Percentiles rank a stretch among this genome's conserved stretches.
Evolutionary conservation across 2,329 filamentous ascomycete species (phyloP).

Genomic region (Clarireedia sp.): DNA sequence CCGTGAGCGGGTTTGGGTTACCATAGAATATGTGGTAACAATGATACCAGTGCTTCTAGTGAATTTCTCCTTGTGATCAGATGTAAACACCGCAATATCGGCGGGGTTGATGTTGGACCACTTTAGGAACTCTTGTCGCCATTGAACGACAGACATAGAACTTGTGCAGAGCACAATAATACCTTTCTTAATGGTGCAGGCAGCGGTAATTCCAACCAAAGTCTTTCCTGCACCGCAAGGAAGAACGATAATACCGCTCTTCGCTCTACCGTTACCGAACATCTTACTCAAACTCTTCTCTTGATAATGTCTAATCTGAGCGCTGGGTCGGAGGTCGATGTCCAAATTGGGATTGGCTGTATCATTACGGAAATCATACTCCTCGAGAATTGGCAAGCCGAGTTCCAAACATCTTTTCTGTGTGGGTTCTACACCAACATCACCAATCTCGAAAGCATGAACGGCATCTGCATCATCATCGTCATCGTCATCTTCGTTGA

Average conservation of each 20-base stretch:
- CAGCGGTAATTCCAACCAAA: slow-evolving; percentile 93
- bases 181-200: slow-evolving; percentile 95
- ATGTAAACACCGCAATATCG: slow-evolving; percentile 91
- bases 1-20: slow-evolving; percentile 80
- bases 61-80: slow-evolving; percentile 82
- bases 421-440: slow-evolving; percentile 74
- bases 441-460: slow-evolving; percentile 85
- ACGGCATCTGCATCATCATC: slow-evolving; percentile 82
- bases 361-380: slow-evolving; percentile 96
- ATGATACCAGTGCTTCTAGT: slow-evolving; percentile 89
- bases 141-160: slow-evolving; percentile 96
- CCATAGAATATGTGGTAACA: slow-evolving; percentile 97
- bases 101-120: slow-evolving; percentile 98
- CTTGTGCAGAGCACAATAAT: slow-evolving; percentile 93
- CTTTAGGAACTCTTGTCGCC: slow-evolving; percentile 92
- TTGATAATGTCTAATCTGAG: slow-evolving; percentile 88
- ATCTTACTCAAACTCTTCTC: slow-evolving; percentile 98
- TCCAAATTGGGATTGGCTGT: slow-evolving; percentile 82
- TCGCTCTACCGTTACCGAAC: slow-evolving; percentile 96
- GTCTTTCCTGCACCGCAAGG: slow-evolving; percentile 97
- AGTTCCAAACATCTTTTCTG: slow-evolving; percentile 85
- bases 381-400: slow-evolving; percentile 80
- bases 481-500: slow-evolving; percentile 71
- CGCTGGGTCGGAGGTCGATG: slow-evolving; percentile 83
- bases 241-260: slow-evolving; percentile 94